Percentiles rank a stretch among this genome's conserved stretches.
These are phyloP conservation scores for Ottelia alismoides DNA, from an alignment of 106 monocot species.

Conservation along the genomic window DNA sequence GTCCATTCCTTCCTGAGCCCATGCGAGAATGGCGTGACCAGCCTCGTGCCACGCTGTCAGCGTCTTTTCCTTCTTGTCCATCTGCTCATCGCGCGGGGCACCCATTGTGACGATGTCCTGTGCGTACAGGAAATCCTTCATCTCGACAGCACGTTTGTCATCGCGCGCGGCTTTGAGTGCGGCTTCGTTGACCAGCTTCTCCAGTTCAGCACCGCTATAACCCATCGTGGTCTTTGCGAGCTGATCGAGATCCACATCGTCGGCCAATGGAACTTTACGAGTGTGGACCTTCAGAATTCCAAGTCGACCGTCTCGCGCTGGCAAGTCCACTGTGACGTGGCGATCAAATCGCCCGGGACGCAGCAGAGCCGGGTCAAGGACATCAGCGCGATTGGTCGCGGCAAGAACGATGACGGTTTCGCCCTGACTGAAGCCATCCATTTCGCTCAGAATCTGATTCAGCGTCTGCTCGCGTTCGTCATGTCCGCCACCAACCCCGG, in stretches of 20 bases:
- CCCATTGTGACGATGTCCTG: conserved; percentile 94
- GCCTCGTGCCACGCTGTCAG: conserved; percentile 95
- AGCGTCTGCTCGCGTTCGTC: conserved; percentile 96
- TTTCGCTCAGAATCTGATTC: conserved; percentile 92
- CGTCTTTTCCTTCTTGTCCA: conserved; percentile 94
- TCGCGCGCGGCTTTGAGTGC: conserved; percentile 89
- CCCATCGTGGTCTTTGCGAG: conserved; percentile 97
- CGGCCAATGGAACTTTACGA: conserved; percentile 67
- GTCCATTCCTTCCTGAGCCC: too few relatives aligned
- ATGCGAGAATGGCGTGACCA: conserved; percentile 95
- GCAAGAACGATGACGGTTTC: conserved; percentile 80
- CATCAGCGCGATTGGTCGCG: conserved; percentile 67
- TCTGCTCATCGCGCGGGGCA: conserved; percentile 95
- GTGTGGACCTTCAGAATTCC: conserved; percentile 15
- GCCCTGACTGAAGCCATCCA: conserved; percentile 96
- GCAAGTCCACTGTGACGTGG: conserved; percentile 26
- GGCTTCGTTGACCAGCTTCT: conserved; percentile 93
- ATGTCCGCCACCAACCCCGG: conserved; percentile 92
- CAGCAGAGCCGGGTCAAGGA: conserved; percentile 55
- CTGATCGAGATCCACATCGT: conserved; percentile 79
- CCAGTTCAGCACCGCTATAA: conserved; percentile 97
- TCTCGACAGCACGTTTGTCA: conserved; percentile 67
- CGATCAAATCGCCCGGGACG: conserved; percentile 75
- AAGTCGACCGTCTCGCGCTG: too few relatives aligned
- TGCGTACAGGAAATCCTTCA: conserved; percentile 94